Conservation (phyloP, 1,284 basidiomycete species). For the Cryptococcus neoformans region DNA sequence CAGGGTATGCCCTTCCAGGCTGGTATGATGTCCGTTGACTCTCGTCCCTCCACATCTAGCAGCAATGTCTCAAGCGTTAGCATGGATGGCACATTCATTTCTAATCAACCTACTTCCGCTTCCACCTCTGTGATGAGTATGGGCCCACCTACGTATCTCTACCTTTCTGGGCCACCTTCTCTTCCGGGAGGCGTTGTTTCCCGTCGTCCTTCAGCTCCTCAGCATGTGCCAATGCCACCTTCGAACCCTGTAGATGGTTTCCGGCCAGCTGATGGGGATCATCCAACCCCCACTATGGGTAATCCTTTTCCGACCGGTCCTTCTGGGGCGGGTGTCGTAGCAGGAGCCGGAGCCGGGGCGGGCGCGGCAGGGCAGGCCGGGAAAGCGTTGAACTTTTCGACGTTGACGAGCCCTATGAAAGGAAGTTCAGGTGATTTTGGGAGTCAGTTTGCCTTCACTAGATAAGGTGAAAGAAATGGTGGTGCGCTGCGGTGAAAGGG, state of each 20-base stretch:
- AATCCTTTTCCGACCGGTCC: slow-evolving; percentile 23
- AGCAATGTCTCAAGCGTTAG: not conserved
- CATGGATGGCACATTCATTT: not conserved
- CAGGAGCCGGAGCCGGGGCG: not conserved
- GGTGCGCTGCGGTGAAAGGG: too few relatives aligned
- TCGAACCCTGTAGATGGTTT: slow-evolving; percentile 10
- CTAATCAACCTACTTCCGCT: not conserved
- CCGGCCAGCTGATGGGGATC: slow-evolving; percentile 22
- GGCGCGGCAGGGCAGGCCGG: not conserved
- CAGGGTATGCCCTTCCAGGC: not conserved
- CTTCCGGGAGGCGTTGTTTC: not conserved
- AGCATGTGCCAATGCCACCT: slow-evolving; percentile 25
- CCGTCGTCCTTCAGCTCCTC: slow-evolving; percentile 24
- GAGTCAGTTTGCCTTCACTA: slow-evolving; percentile 13
- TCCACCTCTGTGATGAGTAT: not conserved
- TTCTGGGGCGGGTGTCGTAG: not conserved
- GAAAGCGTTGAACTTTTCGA: slow-evolving; percentile 4
- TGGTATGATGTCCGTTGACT: not conserved
- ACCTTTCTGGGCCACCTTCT: not conserved
- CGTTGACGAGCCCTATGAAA: slow-evolving; percentile 14
- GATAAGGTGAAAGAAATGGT: not conserved
- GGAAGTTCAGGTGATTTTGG: not conserved
- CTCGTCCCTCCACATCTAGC: not conserved
- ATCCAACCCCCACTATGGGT: slow-evolving; percentile 28
- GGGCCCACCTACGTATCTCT: too few relatives aligned